Evolutionary conservation across 495 filamentous ascomycete genomes (phyloP), one percentile per base, ranked within the genome.

Genomic region (Podospora anserina): DNA sequence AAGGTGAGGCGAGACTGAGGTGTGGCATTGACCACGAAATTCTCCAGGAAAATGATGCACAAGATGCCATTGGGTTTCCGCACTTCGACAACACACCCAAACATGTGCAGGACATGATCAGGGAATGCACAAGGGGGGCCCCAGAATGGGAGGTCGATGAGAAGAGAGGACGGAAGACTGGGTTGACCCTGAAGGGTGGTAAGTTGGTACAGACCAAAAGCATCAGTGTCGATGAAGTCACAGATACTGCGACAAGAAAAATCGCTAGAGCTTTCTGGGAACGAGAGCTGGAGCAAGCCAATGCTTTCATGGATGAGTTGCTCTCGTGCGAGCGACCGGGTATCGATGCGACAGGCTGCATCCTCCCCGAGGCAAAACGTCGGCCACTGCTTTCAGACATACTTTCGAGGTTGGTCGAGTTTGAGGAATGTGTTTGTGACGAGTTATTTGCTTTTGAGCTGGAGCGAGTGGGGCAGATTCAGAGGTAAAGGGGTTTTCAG

Each of bases 11-110:
- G 11, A 9, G 68, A 9, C 61, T 76, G 9, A 49, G 71, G 26
- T 76, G 71, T 44, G 76, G 74, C 9, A 70, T 78, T 49, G 72
- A 76, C 27, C 71, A 71, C 19, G 73, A 73, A 32, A 2, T 75
- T 15, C 54, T 78, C 13, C 68, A 61, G 20, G 73, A 74, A 23
- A 34, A 61, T n/a, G 54, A 68, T 27, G 20, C 27, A 0, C 66
- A 63, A 2, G 44, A 19, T 27, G 18, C 23, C 5, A 61, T 15
- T 27, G 67, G 65, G 20, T 78, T 79, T 59, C 76, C 76, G 0
- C 66, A 73, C 16, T 78, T 75, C 1, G 67, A 72, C 7, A 49
- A 16, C 0, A 49, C 39, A 49, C 11, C 75, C 77, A 5, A 23
- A 19, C 1, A 66, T 49, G 3, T 80, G 3, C 64, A 61, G 7